These are phyloP conservation scores for Hypomontagnella submonticulosa DNA, from an alignment of 495 filamentous ascomycete species.

Conservation along the genomic window DNA sequence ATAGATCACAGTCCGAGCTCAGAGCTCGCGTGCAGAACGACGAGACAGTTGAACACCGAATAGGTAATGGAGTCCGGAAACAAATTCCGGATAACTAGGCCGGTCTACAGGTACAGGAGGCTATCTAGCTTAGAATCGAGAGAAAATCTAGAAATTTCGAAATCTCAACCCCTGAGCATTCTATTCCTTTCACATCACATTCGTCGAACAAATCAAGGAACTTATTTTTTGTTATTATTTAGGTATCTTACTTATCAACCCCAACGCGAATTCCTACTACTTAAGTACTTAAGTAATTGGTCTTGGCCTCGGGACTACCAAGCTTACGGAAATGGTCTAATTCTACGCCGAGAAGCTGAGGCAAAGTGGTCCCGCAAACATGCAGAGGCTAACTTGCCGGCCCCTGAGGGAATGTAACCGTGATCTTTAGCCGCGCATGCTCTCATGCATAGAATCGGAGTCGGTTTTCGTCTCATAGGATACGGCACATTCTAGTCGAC, in stretches of 20 bases:
- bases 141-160: slow-evolving; percentile 5
- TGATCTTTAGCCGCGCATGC: slow-evolving; percentile 43
- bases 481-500: slow-evolving; percentile 31
- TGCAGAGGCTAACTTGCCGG: slow-evolving; percentile 39
- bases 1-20: neutral
- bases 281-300: too few species aligned
- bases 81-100: slow-evolving; percentile 10
- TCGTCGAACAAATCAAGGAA: neutral
- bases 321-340: neutral
- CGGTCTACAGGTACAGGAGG: slow-evolving; percentile 14
- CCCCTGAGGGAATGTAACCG: slow-evolving; percentile 43
- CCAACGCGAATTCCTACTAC: neutral
- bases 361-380: slow-evolving; percentile 31
- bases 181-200: slow-evolving; percentile 7
- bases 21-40: slow-evolving; percentile 8
- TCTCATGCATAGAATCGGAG: slow-evolving; percentile 42
- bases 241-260: slow-evolving; percentile 3
- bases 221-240: slow-evolving; percentile 5
- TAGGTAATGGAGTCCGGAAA: slow-evolving; percentile 21
- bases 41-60: neutral
- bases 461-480: slow-evolving; percentile 31
- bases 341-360: slow-evolving; percentile 24
- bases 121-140: slow-evolving; percentile 27
- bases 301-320: too few species aligned
- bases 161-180: slow-evolving; percentile 20